Percentiles rank a stretch among this genome's conserved stretches.
Conservation (phyloP, 257 asterid species). For the Marsdenia floribunda region DNA sequence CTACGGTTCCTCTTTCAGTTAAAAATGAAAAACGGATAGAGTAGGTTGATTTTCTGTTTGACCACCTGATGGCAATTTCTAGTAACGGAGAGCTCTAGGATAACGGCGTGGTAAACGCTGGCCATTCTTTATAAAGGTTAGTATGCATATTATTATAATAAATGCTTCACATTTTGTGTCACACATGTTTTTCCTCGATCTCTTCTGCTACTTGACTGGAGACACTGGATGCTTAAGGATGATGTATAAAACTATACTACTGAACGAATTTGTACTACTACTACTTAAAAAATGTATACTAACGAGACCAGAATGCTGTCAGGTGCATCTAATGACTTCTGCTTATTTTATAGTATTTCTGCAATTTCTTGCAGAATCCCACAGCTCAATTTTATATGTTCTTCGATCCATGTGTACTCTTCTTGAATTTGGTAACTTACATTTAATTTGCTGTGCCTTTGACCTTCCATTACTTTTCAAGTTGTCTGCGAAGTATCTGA, state of each 20-base stretch:
- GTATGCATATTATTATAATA: neutral
- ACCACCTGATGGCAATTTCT: neutral
- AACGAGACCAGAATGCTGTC: conserved; percentile 7
- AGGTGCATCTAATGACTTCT: neutral
- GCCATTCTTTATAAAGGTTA: neutral
- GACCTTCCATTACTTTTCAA: conserved; percentile 9
- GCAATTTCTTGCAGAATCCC: conserved; percentile 12
- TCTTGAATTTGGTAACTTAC: conserved; percentile 1
- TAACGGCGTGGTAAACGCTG: neutral
- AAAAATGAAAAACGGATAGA: too few relatives aligned
- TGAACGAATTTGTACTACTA: neutral
- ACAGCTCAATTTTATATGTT: neutral
- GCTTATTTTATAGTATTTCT: neutral
- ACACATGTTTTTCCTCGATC: neutral
- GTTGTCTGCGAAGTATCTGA: neutral
- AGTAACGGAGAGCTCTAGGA: neutral
- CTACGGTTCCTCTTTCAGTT: too few relatives aligned
- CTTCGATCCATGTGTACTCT: neutral
- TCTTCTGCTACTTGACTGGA: neutral
- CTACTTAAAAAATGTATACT: neutral
- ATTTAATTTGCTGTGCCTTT: conserved; percentile 1
- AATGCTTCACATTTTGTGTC: neutral
- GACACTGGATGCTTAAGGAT: conserved; percentile 2
- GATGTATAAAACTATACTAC: conserved; percentile 7
- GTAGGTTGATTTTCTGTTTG: neutral